Evolutionary conservation across 148 eudicot species (phyloP).

Genomic region (Oxyria digyna): DNA sequence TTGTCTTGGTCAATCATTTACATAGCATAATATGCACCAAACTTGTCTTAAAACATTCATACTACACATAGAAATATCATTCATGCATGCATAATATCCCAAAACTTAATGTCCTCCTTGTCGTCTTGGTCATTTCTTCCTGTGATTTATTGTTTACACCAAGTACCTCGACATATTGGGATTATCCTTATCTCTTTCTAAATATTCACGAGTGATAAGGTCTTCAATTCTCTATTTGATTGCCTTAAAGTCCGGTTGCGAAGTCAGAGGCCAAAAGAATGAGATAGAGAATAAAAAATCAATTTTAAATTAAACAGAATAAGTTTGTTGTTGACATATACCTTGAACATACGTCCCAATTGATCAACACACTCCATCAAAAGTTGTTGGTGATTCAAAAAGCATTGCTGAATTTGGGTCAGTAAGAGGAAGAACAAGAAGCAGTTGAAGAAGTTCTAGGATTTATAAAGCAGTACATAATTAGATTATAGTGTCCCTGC

Average conservation of each 20-base stretch:
- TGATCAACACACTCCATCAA: slow-evolving; percentile 39
- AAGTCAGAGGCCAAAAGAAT: not conserved
- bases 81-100: too few relatives aligned
- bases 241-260: slow-evolving; percentile 32
- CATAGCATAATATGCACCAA: too few relatives aligned
- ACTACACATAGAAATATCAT: too few relatives aligned
- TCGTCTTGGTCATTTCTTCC: too few relatives aligned
- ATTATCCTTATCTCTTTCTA: slow-evolving; percentile 30
- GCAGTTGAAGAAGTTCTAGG: not conserved
- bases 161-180: slow-evolving; percentile 25
- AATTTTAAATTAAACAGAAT: not conserved
- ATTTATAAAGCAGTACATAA: not conserved
- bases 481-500: too few relatives aligned
- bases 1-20: too few relatives aligned
- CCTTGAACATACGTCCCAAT: slow-evolving; percentile 40
- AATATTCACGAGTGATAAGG: slow-evolving; percentile 27
- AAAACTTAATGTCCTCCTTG: too few relatives aligned
- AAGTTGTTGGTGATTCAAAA: slow-evolving; percentile 30
- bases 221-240: slow-evolving; percentile 35
- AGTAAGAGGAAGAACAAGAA: too few relatives aligned
- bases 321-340: not conserved
- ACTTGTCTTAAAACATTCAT: too few relatives aligned
- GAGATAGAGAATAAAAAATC: not conserved
- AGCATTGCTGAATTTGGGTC: not conserved
- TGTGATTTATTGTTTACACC: too few relatives aligned